These are phyloP conservation scores for Globisporangium polare DNA, from an alignment of 352 stramenopile genomes.

Conservation along the genomic window DNA sequence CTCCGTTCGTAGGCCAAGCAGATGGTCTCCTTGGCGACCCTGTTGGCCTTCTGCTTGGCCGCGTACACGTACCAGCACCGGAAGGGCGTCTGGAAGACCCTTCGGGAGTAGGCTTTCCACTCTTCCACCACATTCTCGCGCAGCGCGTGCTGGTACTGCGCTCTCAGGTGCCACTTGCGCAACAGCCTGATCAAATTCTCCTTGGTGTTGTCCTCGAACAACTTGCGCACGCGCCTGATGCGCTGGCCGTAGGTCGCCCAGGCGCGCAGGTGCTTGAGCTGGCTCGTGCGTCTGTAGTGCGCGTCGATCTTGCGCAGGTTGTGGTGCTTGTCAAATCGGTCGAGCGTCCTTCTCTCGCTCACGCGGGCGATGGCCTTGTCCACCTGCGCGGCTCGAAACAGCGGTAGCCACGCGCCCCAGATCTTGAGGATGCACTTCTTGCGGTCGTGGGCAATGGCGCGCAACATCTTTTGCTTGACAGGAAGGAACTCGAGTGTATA, in stretches of 20 bases:
- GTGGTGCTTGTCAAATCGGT: slow-evolving; percentile 61
- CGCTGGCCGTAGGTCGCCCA: slow-evolving; percentile 48
- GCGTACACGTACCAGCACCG: slow-evolving; percentile 60
- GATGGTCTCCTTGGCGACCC: slow-evolving; percentile 55
- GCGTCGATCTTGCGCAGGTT: slow-evolving; percentile 72
- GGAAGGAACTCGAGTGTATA: slow-evolving; percentile 36
- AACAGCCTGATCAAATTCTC: slow-evolving; percentile 36
- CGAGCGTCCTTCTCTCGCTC: slow-evolving; percentile 50
- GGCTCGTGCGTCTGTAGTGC: slow-evolving; percentile 44
- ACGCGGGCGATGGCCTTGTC: slow-evolving; percentile 50
- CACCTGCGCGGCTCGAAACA: slow-evolving; percentile 53
- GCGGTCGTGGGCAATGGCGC: slow-evolving; percentile 33
- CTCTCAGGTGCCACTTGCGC: slow-evolving; percentile 44
- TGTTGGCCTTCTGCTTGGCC: slow-evolving; percentile 27
- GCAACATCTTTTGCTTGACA: slow-evolving; percentile 32
- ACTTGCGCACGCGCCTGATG: slow-evolving; percentile 48
- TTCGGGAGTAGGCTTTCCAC: slow-evolving; percentile 56
- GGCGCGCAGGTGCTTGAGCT: slow-evolving; percentile 51
- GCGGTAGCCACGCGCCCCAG: slow-evolving; percentile 32
- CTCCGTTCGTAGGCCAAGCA: slow-evolving; percentile 66
- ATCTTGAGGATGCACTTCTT: slow-evolving; percentile 28
- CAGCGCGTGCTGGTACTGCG: slow-evolving; percentile 52
- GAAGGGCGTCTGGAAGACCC: slow-evolving; percentile 74
- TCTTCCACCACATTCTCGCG: slow-evolving; percentile 45
- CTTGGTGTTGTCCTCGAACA: slow-evolving; percentile 62